Percentiles rank a stretch among this genome's conserved stretches.
Conservation (phyloP, 495 filamentous ascomycete genomes). For the Penicillium psychrofluorescens region DNA sequence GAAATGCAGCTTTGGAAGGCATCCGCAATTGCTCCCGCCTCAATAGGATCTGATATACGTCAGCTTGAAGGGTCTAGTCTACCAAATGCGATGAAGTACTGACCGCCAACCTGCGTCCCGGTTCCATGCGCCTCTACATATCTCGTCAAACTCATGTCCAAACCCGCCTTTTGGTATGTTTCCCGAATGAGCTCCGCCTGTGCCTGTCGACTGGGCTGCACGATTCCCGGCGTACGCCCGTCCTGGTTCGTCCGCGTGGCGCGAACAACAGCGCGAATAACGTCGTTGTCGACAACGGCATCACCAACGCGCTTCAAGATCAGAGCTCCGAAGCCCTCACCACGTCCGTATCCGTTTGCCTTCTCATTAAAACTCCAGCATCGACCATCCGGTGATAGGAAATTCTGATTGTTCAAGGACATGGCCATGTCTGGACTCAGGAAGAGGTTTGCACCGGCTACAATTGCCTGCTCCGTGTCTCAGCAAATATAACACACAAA, state of each 20-base stretch:
- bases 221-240: slow-evolving; percentile 14
- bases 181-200: slow-evolving; percentile 19
- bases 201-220: slow-evolving; percentile 7
- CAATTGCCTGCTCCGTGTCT: slow-evolving; percentile 10
- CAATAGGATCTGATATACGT: slow-evolving; percentile 46
- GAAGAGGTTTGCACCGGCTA: slow-evolving; percentile 14
- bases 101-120: slow-evolving; percentile 46
- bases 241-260: slow-evolving; percentile 9
- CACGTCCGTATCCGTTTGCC: slow-evolving; percentile 28
- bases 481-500: neutral
- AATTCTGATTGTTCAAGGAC: slow-evolving; percentile 7
- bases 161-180: slow-evolving; percentile 16
- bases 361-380: slow-evolving; percentile 18
- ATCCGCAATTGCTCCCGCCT: slow-evolving; percentile 42
- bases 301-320: slow-evolving; percentile 19
- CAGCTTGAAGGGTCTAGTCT: too few relatives aligned
- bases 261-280: slow-evolving; percentile 4
- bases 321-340: slow-evolving; percentile 23
- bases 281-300: slow-evolving; percentile 3
- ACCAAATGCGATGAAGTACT: too few relatives aligned
- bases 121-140: slow-evolving; percentile 35
- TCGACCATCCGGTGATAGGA: slow-evolving; percentile 11
- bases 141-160: slow-evolving; percentile 4
- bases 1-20: too few relatives aligned
- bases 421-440: slow-evolving; percentile 12